Base-by-base conservation (phyloP, 129 eudicot genomes). In the Chrysanthemum makinoi region DNA sequence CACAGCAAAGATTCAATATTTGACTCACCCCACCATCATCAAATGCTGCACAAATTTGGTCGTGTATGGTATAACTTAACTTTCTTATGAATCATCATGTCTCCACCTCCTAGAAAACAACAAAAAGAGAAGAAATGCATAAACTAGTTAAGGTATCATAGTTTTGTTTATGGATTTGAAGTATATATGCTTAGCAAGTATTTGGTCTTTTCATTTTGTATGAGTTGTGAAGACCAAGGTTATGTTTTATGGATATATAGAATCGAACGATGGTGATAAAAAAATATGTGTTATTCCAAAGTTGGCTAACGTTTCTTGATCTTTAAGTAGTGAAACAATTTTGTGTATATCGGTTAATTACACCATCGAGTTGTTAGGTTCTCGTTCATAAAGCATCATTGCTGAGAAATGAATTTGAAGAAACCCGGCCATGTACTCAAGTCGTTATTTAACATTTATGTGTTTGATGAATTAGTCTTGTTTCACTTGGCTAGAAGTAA, bases 21-120 rank as follows among this genome's bases (percentile, higher is more conserved):
- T 75, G 46, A 80, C 16, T 46, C 19, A 0, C 48, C 18, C 3
- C 4, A 19, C 54, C 66, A 16, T 4, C 50, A 63, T 35, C 39
- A 6, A 35, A 35, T 86, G 91, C 79, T 72, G 65, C 88, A 74
- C 24, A 78, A 60, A 73, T 82, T 80, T 80, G 87, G 84, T 58
- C 77, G 76, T 49, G 15, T 16, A 61, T 22, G 57, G 20, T 60
- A 63, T 77, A 83, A 81, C 67, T 82, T 16, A 16, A 54, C 3
- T 5, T 85, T 71, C 76, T 83, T 61, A 81, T 52, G 73, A 81
- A 85, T 66, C 59, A 16, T 59, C 58, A 60, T 24, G 17, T 17
- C 17, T 35, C 49, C n/a, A 30, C 75, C 44, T 54, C 52, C 24
- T 6, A 14, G 17, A 72, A 59, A 58, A 15, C 49, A 39, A 54